Conservation (phyloP, 2,329 filamentous ascomycete genomes). For the Aureobasidium sp. region DNA sequence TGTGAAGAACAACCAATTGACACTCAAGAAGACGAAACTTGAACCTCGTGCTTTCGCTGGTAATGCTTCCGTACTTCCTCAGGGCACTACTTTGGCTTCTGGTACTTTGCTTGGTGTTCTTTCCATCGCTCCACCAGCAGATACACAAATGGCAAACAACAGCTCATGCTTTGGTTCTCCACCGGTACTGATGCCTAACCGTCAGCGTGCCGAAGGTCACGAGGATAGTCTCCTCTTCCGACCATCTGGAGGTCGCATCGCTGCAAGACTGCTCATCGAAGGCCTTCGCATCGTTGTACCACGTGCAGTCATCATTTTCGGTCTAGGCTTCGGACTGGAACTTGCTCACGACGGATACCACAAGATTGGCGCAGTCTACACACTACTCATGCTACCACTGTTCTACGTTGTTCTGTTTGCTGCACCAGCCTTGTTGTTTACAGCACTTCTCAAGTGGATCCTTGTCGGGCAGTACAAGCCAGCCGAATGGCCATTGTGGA, state of each 20-base stretch:
- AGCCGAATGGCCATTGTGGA: not conserved
- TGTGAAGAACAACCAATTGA: not conserved
- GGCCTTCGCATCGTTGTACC: not conserved
- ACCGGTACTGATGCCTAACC: not conserved
- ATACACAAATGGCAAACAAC: not conserved
- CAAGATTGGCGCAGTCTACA: not conserved
- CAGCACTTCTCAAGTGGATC: not conserved
- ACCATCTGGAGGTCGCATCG: not conserved
- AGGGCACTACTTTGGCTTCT: not conserved
- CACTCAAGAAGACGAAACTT: not conserved
- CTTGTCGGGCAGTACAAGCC: not conserved
- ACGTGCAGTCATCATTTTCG: not conserved
- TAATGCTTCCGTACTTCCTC: not conserved
- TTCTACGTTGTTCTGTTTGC: not conserved
- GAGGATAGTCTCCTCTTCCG: not conserved
- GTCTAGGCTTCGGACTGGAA: not conserved
- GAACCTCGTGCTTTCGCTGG: conserved; percentile 5
- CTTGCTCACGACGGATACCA: not conserved
- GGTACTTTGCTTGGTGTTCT: not conserved
- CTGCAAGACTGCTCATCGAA: not conserved
- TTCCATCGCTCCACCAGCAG: not conserved
- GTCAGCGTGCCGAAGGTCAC: not conserved
- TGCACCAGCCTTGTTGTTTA: not conserved
- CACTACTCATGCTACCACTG: not conserved
- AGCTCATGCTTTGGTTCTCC: conserved; percentile 3